These are phyloP conservation scores for Endogone sp. DNA, from an alignment of 192 early-diverging fungal genomes.

Conservation along the genomic window DNA sequence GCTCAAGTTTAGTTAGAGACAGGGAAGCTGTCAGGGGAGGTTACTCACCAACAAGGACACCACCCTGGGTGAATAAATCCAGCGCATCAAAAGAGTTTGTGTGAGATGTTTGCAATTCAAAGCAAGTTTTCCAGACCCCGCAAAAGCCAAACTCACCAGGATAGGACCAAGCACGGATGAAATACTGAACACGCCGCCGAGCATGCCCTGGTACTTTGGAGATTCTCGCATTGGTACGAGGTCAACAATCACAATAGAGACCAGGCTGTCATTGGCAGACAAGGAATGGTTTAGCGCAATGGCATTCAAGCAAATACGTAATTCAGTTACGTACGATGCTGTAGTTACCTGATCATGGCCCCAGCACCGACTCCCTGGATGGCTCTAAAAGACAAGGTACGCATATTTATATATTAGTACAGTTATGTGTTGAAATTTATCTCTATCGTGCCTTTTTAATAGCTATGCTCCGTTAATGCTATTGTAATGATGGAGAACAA, in stretches of 20 bases:
- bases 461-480: background rate
- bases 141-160: constrained; percentile 35
- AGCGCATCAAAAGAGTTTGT: background rate
- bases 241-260: constrained; percentile 56
- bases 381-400: too few relatives aligned
- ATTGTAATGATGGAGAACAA: too few relatives aligned
- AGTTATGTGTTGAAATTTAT: background rate
- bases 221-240: constrained; percentile 71
- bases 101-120: too few relatives aligned
- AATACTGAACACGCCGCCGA: constrained; percentile 75
- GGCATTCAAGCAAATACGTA: background rate
- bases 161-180: constrained; percentile 81
- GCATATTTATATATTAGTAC: background rate
- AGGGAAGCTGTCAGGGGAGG: background rate
- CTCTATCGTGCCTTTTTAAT: background rate
- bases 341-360: constrained; percentile 40
- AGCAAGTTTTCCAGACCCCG: background rate
- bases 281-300: background rate
- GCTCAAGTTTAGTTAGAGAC: background rate
- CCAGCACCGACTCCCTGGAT: constrained; percentile 54
- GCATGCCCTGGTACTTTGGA: constrained; percentile 76
- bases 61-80: constrained; percentile 26
- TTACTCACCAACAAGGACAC: constrained; percentile 46
- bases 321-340: background rate
- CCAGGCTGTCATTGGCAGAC: constrained; percentile 15